Percentiles rank a stretch among this genome's conserved stretches.
Conservation (phyloP, 768 basidiomycete species). For the Boletellus ananiceps region DNA sequence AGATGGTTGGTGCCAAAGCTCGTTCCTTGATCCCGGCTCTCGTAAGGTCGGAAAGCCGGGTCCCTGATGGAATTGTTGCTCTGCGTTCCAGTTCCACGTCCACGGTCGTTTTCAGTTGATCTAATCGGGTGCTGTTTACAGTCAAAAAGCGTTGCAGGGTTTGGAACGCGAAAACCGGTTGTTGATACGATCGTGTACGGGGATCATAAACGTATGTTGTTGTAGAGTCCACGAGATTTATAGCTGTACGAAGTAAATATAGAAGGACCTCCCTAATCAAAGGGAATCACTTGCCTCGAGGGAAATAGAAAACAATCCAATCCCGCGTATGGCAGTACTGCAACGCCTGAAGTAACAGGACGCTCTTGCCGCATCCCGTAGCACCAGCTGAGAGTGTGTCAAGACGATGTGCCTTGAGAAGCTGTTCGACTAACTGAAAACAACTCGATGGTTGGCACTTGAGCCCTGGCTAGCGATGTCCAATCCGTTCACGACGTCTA, state of each 20-base stretch:
- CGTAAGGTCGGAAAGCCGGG: conserved; percentile 50
- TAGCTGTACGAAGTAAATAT: conserved; percentile 32
- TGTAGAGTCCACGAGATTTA: conserved; percentile 67
- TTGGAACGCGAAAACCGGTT: conserved; percentile 60
- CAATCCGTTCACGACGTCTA: conserved; percentile 50
- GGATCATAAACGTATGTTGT: conserved; percentile 71
- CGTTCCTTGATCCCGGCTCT: conserved; percentile 54
- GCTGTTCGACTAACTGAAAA: conserved; percentile 53
- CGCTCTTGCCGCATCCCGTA: conserved; percentile 78
- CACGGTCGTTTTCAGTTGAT: conserved; percentile 37
- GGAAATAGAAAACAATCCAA: conserved; percentile 86
- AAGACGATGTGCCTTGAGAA: background rate
- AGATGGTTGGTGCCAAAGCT: conserved; percentile 46
- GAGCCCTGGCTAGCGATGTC: conserved; percentile 44
- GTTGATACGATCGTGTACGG: conserved; percentile 71
- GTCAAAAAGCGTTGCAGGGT: conserved; percentile 57
- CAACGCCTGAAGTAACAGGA: conserved; percentile 70
- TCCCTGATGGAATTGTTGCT: conserved; percentile 43
- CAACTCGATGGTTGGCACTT: conserved; percentile 50
- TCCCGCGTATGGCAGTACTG: conserved; percentile 57
- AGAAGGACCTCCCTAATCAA: background rate
- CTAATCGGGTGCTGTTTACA: conserved; percentile 50
- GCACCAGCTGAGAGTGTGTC: conserved; percentile 52
- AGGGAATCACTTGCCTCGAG: conserved; percentile 50
- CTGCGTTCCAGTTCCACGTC: conserved; percentile 46